Evolutionary conservation across 164 flowering plant species (phyloP), one percentile per base, ranked within the genome.

Genomic region (Houttuynia cordata): DNA sequence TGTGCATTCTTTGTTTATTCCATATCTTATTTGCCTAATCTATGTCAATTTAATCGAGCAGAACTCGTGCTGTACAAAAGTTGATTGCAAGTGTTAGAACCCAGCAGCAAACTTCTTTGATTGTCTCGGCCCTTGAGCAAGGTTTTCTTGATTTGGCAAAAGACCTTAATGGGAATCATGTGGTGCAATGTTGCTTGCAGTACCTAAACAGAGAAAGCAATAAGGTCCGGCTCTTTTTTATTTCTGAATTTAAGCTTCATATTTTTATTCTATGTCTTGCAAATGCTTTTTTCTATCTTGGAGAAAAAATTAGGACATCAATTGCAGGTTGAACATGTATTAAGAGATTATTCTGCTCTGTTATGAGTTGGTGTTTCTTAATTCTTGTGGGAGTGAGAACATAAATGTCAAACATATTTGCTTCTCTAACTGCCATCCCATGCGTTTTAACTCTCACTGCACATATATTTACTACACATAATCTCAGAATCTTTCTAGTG

Each of bases 11-110:
- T 59, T 21, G 18, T 17, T 59, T 53, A 21, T 18, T 34, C 60
- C 22, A 15, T 37, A 22, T 62, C 50, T 54, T 10, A 20, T 53
- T 10, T 34, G 4, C 49, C 53, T 20, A 51, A 9, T 45, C 5
- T 21, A 18, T 23, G 8, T 7, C 13, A 8, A 15, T n/a, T 63
- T 68, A 30, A 59, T 57, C 47, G 65, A 17, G 34, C 77, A 93
- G 98, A 19, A 93, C 96, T 4, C 85, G 98, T 0, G 87, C 72
- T n/a, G 91, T 93, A 7, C 97, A 93, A 77, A 93, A 81, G 73
- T 58, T 93, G 73, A 77, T 93, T 25, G 86, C 79, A 72, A 82
- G 81, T 58, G 74, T 89, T 41, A 83, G 71, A 61, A 80, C 85
- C 8, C 68, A 71, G 68, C 66, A 84, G 65, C 86, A 87, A 70